Evolutionary conservation across 495 filamentous ascomycete genomes (phyloP), one percentile per base, ranked within the genome.

Genomic region (Penicillium turbatum): DNA sequence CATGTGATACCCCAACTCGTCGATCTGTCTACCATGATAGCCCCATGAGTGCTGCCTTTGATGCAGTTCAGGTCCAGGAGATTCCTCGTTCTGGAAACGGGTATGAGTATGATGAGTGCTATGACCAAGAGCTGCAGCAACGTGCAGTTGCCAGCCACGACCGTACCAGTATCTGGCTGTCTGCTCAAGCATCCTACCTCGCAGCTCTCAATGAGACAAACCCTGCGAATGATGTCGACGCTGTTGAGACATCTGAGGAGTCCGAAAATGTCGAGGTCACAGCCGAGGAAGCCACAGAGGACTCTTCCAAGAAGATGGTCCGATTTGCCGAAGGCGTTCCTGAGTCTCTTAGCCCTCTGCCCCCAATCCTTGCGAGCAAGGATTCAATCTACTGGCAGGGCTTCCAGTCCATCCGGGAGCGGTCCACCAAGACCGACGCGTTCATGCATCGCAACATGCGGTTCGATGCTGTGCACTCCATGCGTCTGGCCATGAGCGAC

Each of bases 301-400:
- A 57, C 8, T 60, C 69, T 13, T 75, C 76, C 51, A 88, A 88
- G 69, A 92, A 88, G 72, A 79, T 82, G 0, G 89, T 92, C 24
- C 84, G 86, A n/a, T 92, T 93, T 60, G 80, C 82, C 24, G 78
- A 83, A 42, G 70, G 72, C 9, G 66, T 80, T 6, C 74, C 76
- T 13, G 65, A 76, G 29, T 62, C 66, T 40, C 67, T 61, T 29
- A 74, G 66, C 31, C 66, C 61, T 19, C 44, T 32, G 12, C 69
- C 67, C n/a, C 53, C 69, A 21, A 40, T 59, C 48, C 76, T 59
- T 40, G 66, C 63, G 66, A 76, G 62, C 75, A 72, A 84, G 62
- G 89, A 95, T 60, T 86, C 86, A 1, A 88, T 92, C n/a, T 96
- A 93, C 66, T 92, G 92, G 77, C 85, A 89, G 55, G 90, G 90